A percentile compares a stretch with the other conserved stretches of the same genome.
phyloP scores from a whole-genome alignment of 306 rosid species.

The Datisca glomerata region DNA sequence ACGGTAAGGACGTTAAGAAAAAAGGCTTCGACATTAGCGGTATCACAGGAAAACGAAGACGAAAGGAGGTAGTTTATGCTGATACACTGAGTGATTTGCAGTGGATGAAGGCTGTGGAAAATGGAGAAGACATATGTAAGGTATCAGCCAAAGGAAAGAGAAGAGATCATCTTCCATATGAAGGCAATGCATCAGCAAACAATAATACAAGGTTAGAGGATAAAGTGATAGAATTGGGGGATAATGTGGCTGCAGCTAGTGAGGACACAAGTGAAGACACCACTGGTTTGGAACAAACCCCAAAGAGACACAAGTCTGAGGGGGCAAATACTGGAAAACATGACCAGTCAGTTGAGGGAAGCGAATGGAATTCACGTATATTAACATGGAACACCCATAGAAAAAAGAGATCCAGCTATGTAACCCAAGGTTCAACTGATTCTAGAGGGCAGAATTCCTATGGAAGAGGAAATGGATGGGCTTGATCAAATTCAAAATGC shows the following conservation, averaged over 20 bases:
- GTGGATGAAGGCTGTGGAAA: slow-evolving; percentile 95
- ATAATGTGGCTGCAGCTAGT: slow-evolving; percentile 22
- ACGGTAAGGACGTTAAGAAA: slow-evolving; percentile 32
- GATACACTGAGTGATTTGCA: slow-evolving; percentile 82
- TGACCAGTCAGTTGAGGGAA: slow-evolving; percentile 33
- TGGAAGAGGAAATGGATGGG: slow-evolving; percentile 59
- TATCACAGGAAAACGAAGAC: slow-evolving; percentile 64
- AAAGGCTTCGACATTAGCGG: slow-evolving; percentile 25
- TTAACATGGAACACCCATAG: slow-evolving; percentile 75
- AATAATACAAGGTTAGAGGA: slow-evolving; percentile 27
- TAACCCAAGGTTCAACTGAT: slow-evolving; percentile 40
- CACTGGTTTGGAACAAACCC: slow-evolving; percentile 25
- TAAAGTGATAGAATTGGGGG: slow-evolving; percentile 26
- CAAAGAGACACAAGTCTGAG: slow-evolving; percentile 55
- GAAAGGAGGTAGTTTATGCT: slow-evolving; percentile 81
- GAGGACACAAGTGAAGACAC: slow-evolving; percentile 59
- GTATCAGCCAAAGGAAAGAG: slow-evolving; percentile 41
- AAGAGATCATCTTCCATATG: slow-evolving; percentile 34
- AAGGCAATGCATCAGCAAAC: slow-evolving; percentile 31
- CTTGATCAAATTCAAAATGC: slow-evolving; percentile 21
- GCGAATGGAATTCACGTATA: slow-evolving; percentile 42
- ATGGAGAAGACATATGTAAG: slow-evolving; percentile 57
- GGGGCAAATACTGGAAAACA: slow-evolving; percentile 29
- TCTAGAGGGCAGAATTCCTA: slow-evolving; percentile 55
- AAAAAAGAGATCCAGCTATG: slow-evolving; percentile 80